phyloP scores from a whole-genome alignment of 2,329 filamentous ascomycete genomes.

The Pseudogymnoascus sp. region DNA sequence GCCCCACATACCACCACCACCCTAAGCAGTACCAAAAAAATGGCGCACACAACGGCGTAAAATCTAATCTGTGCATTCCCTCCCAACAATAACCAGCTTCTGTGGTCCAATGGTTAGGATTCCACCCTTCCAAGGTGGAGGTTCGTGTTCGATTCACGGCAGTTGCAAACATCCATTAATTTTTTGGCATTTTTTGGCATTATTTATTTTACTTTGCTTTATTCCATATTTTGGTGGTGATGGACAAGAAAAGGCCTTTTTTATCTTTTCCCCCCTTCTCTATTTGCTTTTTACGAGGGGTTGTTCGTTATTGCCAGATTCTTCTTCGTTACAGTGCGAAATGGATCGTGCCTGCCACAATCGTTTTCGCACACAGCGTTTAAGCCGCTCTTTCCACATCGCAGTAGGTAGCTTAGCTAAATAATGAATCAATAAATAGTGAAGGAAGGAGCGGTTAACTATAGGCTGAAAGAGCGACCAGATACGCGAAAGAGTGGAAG shows the following conservation, averaged over 20 bases:
- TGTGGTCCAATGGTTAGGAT: conserved; percentile 16
- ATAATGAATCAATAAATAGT: too few relatives aligned
- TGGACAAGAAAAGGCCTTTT: not conserved
- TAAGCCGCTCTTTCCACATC: too few relatives aligned
- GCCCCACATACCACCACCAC: conserved; percentile 9
- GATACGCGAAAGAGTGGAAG: too few relatives aligned
- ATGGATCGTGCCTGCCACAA: not conserved
- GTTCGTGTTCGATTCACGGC: conserved; percentile 22
- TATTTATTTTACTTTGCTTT: not conserved
- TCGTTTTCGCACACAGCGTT: too few relatives aligned
- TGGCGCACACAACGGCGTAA: not conserved
- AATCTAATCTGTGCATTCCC: not conserved
- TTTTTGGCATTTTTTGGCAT: not conserved
- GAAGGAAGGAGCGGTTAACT: too few relatives aligned
- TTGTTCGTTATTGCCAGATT: not conserved
- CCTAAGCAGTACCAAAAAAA: not conserved
- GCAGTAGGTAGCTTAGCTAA: too few relatives aligned
- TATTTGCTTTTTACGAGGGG: not conserved
- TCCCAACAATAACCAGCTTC: conserved; percentile 1
- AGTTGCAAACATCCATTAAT: conserved; percentile 1
- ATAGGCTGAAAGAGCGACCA: too few relatives aligned
- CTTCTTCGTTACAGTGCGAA: not conserved
- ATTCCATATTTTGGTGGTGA: not conserved
- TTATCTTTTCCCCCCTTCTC: not conserved
- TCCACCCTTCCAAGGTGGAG: conserved; percentile 24